Base-by-base conservation (phyloP, 1,284 basidiomycete species). In the Sparassis latifolia region DNA sequence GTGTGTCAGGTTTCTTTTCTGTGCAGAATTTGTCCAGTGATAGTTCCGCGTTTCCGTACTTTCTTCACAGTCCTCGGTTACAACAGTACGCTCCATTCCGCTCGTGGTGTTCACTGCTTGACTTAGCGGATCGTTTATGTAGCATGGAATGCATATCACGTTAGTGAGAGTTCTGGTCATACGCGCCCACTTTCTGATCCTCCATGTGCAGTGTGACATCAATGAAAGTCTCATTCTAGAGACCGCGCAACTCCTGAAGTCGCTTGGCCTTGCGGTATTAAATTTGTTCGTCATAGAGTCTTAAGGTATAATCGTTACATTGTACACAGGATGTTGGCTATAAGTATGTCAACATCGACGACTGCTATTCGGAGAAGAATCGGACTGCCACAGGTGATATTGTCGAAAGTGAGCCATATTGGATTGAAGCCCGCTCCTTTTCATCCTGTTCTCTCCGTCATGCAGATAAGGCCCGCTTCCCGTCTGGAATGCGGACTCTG, bases 401-500 rank as follows among this genome's bases (percentile, higher is more conserved):
- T 29, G 60, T 66, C 10, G 62, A 66, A n/a, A 63, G 69, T 70
- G 45, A 37, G 7, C 7, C 35, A 37, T 37, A 6, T 37, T 12
- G 6, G 35, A 6, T 6, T 37, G 35, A 12, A 12, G 12, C 35
- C 7, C 35, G 6, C 35, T 37, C 12, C 6, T 12, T 6, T 37
- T 37, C 33, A 7, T 47, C 10, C 12, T 33, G 20, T 20, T 20
- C 20, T 20, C 20, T 20, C 20, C 20, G 20, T 20, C 20, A 20
- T 30, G 12, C 52, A 70, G 66, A 68, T 50, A 54, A 55, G 6
- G 54, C 52, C 30, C 58, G 65, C 12, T 76, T 77, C 60, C 62
- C 69, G 7, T 67, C 63, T 5, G 75, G 76, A 9, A 75, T 79
- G 71, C 72, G 69, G 46, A 68, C 62, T 38, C 62, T 79, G 4